Percentiles rank a stretch among this genome's conserved stretches.
These are phyloP conservation scores for Trichosporon asahii DNA, from an alignment of 1,284 basidiomycete species.

Conservation along the genomic window DNA sequence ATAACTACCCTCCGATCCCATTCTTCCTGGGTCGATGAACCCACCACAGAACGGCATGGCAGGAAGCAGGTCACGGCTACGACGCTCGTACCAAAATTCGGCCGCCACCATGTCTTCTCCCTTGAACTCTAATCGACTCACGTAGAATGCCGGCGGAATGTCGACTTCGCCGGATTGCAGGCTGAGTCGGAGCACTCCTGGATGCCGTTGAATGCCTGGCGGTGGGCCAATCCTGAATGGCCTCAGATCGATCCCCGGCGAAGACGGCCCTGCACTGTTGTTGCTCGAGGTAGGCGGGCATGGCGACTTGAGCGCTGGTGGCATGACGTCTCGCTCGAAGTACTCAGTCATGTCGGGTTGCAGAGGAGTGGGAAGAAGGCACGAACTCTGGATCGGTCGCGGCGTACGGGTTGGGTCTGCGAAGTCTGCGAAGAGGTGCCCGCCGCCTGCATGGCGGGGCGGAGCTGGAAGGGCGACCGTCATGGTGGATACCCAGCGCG, in stretches of 20 bases:
- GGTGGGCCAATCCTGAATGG: not conserved
- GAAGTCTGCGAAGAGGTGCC: not conserved
- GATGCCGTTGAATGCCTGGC: not conserved
- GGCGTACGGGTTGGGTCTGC: not conserved
- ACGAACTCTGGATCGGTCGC: not conserved
- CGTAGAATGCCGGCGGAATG: constrained; percentile 28
- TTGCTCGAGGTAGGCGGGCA: constrained; percentile 8
- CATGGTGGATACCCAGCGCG: not conserved
- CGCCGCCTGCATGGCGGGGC: not conserved
- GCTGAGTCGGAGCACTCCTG: not conserved
- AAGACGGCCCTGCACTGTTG: not conserved
- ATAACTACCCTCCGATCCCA: not conserved
- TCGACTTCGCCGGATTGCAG: not conserved
- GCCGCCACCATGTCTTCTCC: not conserved
- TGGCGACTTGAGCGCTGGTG: not conserved
- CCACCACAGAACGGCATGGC: not conserved
- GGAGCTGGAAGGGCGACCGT: not conserved
- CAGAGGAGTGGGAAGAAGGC: not conserved
- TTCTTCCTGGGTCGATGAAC: not conserved
- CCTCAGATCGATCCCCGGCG: not conserved
- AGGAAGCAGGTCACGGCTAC: not conserved
- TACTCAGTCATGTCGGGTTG: not conserved
- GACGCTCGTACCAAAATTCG: not conserved
- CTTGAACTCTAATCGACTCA: constrained; percentile 8
- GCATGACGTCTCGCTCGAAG: not conserved